Conservation (phyloP, 345 rosid species). For the Iberis pinnata region DNA sequence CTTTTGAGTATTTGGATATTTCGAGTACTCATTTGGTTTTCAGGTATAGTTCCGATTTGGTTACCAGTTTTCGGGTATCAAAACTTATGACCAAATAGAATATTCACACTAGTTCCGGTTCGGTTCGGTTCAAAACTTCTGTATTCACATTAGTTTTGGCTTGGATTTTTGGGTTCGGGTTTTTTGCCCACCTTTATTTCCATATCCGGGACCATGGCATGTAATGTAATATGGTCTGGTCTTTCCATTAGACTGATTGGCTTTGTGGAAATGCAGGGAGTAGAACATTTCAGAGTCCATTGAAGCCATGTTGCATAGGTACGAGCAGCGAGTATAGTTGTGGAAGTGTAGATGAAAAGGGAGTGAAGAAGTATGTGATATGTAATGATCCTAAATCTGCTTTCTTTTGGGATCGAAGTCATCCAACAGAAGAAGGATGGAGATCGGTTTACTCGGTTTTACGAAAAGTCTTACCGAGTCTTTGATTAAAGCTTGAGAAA, state of each 20-base stretch:
- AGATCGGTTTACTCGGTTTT: conserved; percentile 38
- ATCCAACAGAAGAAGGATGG: conserved; percentile 61
- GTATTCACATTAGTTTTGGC: too few species aligned
- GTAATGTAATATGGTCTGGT: too few species aligned
- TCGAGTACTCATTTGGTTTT: too few species aligned
- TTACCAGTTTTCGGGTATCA: too few species aligned
- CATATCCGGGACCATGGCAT: too few species aligned
- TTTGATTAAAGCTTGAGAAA: conserved; percentile 21
- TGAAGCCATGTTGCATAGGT: conserved; percentile 56
- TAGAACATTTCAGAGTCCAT: conserved; percentile 41
- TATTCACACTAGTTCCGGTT: too few species aligned
- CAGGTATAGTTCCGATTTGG: too few species aligned
- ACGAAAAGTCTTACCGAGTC: conserved; percentile 27
- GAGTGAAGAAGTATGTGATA: conserved; percentile 37
- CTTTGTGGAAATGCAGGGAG: conserved; percentile 23
- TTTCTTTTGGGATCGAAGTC: conserved; percentile 56
- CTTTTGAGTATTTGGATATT: too few species aligned
- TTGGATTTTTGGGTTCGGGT: too few species aligned
- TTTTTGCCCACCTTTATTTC: too few species aligned
- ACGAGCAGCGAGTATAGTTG: conserved; percentile 29
- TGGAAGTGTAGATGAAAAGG: conserved; percentile 40
- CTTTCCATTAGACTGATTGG: neutral
- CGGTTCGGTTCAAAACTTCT: too few species aligned
- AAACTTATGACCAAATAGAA: too few species aligned
- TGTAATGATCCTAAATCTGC: conserved; percentile 40